Base-by-base conservation (phyloP, 2,329 filamentous ascomycete species). In the Neonectria faginata region DNA sequence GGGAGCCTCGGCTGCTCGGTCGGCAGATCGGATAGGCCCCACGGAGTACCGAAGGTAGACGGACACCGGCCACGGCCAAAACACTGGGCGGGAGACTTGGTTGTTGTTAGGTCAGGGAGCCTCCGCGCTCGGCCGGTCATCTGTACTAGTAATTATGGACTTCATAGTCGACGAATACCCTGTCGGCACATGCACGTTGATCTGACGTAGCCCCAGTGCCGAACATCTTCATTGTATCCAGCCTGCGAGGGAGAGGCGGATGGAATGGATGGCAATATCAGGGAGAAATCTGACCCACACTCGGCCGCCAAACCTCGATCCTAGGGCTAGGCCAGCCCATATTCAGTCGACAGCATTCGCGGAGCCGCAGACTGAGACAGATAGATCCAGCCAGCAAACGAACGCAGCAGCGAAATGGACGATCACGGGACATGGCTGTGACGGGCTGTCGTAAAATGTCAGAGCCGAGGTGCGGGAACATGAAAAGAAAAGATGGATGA, bases 1-100 rank as follows among this genome's bases (percentile, higher is more conserved):
- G 25, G 25, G 25, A 70, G 73, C 74, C 71, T 75, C 74, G 74
- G 74, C 67, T 71, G 55, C 59, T 72, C 61, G 70, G 67, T 72
- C 70, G 70, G 70, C 39, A 66, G 66, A 69, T 71, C 60, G 68
- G 65, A 69, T 64, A 58, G 53, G 11, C 22, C 20, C 18, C 20
- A 59, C 27, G 27, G 55, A 45, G 66, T 53, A 39, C 44, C 47
- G 48, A 60, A 41, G 39, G 25, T 48, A 31, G 11, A 12, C 27
- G 29, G 42, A 31, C 16, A n/a, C 47, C 16, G 27, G 25, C 27
- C 25, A 48, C 45, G 45, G 45, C 8, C 25, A 50, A 33, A 51
- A 33, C 27, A 51, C 27, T 33, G 48, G 29, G 48, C 41, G 51
- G 36, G 47, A 59, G 56, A 25, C 36, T 20, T 33, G 48, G 8